A percentile compares a stretch with the other conserved stretches of the same genome.
phyloP scores from a whole-genome alignment of 805 yeast genomes.

The Monosporozyma aquatica region DNA sequence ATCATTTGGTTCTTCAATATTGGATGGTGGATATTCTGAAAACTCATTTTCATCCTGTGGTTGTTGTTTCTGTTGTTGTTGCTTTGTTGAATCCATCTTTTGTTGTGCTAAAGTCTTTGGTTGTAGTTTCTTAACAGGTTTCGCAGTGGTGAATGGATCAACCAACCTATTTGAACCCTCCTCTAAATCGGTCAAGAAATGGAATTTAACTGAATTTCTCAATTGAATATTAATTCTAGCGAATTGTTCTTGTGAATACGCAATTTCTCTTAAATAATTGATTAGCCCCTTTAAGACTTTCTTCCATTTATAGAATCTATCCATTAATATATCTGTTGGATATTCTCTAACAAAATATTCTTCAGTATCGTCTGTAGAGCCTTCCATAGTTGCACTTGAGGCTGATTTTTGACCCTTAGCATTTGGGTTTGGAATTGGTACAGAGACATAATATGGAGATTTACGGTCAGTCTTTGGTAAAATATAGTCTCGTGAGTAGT shows the following conservation, averaged over 20 bases:
- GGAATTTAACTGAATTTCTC: slow-evolving; percentile 52
- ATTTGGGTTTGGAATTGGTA: slow-evolving; percentile 28
- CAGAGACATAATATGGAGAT: slow-evolving; percentile 29
- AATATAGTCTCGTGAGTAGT: slow-evolving; percentile 4
- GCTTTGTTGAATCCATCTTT: slow-evolving; percentile 3
- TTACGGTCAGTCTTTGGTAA: slow-evolving; percentile 23
- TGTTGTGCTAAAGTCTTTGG: slow-evolving; percentile 20
- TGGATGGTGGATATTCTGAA: too few relatives aligned
- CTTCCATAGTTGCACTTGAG: slow-evolving; percentile 5
- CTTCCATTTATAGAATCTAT: slow-evolving; percentile 76
- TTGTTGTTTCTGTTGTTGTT: slow-evolving; percentile 5
- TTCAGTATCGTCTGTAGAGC: slow-evolving; percentile 14
- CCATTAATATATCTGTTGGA: slow-evolving; percentile 76
- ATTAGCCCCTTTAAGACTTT: slow-evolving; percentile 62
- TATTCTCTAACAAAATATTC: slow-evolving; percentile 29
- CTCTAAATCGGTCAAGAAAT: slow-evolving; percentile 31
- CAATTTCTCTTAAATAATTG: slow-evolving; percentile 62
- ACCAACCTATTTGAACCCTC: slow-evolving; percentile 32
- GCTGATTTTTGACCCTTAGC: slow-evolving; percentile 6
- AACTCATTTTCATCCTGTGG: slow-evolving; percentile 1
- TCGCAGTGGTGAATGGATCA: slow-evolving; percentile 42
- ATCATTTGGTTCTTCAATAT: too few relatives aligned
- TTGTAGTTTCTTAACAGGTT: slow-evolving; percentile 28
- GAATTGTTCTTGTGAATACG: slow-evolving; percentile 73
- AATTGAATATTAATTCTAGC: slow-evolving; percentile 57